phyloP scores from a whole-genome alignment of 75 land plant genomes.

The Larix kaempferi region DNA sequence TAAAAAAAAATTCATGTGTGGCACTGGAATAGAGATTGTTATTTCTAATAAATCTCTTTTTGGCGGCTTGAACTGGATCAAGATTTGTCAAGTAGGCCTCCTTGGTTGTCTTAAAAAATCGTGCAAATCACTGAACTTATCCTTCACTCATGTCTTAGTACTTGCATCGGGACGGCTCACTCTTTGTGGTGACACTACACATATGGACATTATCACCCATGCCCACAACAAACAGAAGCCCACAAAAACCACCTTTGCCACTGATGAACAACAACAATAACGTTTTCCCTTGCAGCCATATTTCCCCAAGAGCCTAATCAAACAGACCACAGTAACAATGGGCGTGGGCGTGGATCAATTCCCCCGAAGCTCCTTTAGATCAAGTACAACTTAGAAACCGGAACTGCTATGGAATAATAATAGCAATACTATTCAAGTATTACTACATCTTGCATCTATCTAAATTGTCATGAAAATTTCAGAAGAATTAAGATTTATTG shows the following conservation, averaged over 20 bases:
- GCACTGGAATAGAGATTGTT: background rate
- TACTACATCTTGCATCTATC: too few species aligned
- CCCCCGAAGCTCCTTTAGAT: background rate
- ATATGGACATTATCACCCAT: conserved; percentile 65
- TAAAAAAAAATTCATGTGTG: background rate
- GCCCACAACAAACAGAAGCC: conserved; percentile 60
- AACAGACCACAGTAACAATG: background rate
- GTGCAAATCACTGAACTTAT: conserved; percentile 1
- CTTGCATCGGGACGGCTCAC: conserved; percentile 8
- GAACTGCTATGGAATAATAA: too few species aligned
- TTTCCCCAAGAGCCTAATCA: conserved; percentile 31
- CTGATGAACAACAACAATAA: conserved; percentile 31
- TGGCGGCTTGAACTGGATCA: background rate
- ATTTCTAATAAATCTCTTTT: background rate
- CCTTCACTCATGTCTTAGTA: conserved; percentile 14
- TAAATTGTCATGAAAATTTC: too few species aligned
- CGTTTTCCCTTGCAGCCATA: conserved; percentile 24
- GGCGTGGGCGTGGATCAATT: background rate
- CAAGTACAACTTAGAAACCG: background rate
- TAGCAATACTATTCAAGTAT: too few species aligned
- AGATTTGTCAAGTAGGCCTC: conserved; percentile 21
- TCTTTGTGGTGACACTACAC: conserved; percentile 22
- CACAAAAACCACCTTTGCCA: conserved; percentile 44
- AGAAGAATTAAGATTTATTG: too few species aligned
- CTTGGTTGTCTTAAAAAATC: conserved; percentile 33